A percentile compares a stretch with the other conserved stretches of the same genome.
Evolutionary conservation across 2,329 filamentous ascomycete genomes (phyloP).

Genomic region (Tolypocladium pustulatum): DNA sequence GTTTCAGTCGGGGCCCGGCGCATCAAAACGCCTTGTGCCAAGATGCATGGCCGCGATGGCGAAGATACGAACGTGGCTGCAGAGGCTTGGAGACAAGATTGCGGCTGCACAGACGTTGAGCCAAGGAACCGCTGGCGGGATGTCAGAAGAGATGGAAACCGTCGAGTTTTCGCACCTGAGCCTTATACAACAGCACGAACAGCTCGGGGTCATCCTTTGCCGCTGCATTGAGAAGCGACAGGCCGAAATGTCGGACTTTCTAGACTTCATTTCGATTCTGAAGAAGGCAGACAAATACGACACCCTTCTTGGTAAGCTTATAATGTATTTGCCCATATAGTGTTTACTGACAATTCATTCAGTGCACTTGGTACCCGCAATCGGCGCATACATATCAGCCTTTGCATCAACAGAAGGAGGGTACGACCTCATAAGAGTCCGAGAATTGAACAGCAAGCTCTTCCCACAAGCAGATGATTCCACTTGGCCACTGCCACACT

Average conservation of each 20-base stretch:
- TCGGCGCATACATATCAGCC: slow-evolving; percentile 65
- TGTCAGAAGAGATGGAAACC: slow-evolving; percentile 60
- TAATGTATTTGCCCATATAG: neutral
- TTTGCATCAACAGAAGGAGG: slow-evolving; percentile 71
- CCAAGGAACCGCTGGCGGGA: slow-evolving; percentile 38
- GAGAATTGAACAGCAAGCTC: slow-evolving; percentile 58
- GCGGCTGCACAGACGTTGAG: slow-evolving; percentile 68
- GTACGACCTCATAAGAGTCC: slow-evolving; percentile 55
- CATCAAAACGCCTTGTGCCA: slow-evolving; percentile 53
- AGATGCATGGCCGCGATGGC: slow-evolving; percentile 69
- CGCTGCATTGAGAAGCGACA: slow-evolving; percentile 69
- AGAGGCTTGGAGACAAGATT: slow-evolving; percentile 63
- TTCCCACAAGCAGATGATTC: slow-evolving; percentile 56
- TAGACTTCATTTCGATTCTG: slow-evolving; percentile 56
- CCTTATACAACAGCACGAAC: slow-evolving; percentile 81
- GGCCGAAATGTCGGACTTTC: slow-evolving; percentile 61
- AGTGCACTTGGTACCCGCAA: slow-evolving; percentile 74
- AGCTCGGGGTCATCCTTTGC: slow-evolving; percentile 68
- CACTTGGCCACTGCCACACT: slow-evolving; percentile 60
- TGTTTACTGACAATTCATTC: neutral
- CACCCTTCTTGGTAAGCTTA: slow-evolving; percentile 37
- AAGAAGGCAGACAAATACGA: slow-evolving; percentile 71
- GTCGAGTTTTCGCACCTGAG: slow-evolving; percentile 73
- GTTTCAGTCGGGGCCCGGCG: slow-evolving; percentile 19
- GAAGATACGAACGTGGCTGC: slow-evolving; percentile 67